phyloP scores from a whole-genome alignment of 441 rosid genomes.

The Breynia disticha region DNA sequence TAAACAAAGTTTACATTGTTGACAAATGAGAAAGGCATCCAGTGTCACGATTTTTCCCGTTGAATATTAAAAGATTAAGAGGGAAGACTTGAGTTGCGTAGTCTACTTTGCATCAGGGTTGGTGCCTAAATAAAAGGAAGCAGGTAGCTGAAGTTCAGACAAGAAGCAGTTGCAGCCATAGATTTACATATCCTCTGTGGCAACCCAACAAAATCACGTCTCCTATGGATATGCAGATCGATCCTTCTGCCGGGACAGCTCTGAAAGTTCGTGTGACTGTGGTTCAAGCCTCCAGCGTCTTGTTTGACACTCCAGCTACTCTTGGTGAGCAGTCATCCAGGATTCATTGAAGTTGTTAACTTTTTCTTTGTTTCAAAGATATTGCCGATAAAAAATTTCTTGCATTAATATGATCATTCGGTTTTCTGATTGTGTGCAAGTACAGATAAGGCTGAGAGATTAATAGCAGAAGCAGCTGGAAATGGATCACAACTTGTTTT shows the following conservation, averaged over 20 bases:
- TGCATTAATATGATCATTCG: not conserved
- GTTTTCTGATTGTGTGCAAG: not conserved
- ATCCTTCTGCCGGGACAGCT: not conserved
- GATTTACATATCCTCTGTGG: too few relatives aligned
- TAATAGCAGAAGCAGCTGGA: slow-evolving; percentile 61
- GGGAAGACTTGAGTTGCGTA: too few relatives aligned
- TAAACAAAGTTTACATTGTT: too few relatives aligned
- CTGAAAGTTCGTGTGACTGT: slow-evolving; percentile 47
- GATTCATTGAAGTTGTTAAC: not conserved
- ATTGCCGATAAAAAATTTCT: not conserved
- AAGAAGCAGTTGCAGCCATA: too few relatives aligned
- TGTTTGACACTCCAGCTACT: slow-evolving; percentile 79
- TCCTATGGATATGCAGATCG: not conserved
- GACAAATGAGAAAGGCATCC: too few relatives aligned
- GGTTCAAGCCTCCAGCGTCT: slow-evolving; percentile 74
- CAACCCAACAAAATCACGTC: not conserved
- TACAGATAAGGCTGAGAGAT: slow-evolving; percentile 76
- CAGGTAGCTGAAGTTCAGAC: too few relatives aligned
- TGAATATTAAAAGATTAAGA: too few relatives aligned
- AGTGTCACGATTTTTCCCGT: too few relatives aligned
- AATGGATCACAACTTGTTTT: slow-evolving; percentile 66
- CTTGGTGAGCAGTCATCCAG: slow-evolving; percentile 32
- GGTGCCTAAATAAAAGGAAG: too few relatives aligned
- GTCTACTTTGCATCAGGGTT: too few relatives aligned
- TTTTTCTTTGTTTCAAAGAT: not conserved